Base-by-base conservation (phyloP, 2,329 filamentous ascomycete species). In the Aspergillus nomiae region DNA sequence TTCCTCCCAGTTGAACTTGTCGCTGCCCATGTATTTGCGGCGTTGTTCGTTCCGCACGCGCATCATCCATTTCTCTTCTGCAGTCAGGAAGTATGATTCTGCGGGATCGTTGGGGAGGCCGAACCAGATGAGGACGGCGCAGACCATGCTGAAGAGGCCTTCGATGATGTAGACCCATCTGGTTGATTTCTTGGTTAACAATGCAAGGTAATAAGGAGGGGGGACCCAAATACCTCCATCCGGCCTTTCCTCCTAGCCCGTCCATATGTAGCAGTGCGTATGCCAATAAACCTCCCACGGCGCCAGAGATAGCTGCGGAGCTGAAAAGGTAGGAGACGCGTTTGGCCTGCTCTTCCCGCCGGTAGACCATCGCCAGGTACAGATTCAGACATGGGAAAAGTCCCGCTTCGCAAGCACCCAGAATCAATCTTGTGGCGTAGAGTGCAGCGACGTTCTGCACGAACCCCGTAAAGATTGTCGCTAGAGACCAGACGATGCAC, bases 61-160 rank as follows among this genome's bases (percentile, higher is more conserved):
- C 83, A 86, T 86, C 73, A 86, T 77, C 58, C 77, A 75, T 67
- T 78, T 82, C 66, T 86, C 82, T 55, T 84, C 80, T 1, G 73
- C 73, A 41, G 68, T 82, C 41, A 85, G 73, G 61, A 85, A 86
- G 65, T 81, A 83, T 2, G 84, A 83, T 1, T 78, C 78, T 0
- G 74, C 73, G 0, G 81, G 80, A 56, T 84, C 77, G 45, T 82
- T 82, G 1, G 84, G 83, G 36, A 85, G 72, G 0, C 77, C 77
- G 64, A 83, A 83, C 75, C 76, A 85, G 55, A 84, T 76, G 30
- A 81, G 69, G 19, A 80, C 60, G 0, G 77, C 81, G 30, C 82
- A 73, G 14, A 82, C 12, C 21, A 82, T 67, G 60, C 78, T 82
- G 66, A 82, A 77, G 9, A 81, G 66, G 4, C 83, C 84, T 66